Conservation (phyloP, 2,329 filamentous ascomycete genomes). For the Ascocoryne sarcoides region DNA sequence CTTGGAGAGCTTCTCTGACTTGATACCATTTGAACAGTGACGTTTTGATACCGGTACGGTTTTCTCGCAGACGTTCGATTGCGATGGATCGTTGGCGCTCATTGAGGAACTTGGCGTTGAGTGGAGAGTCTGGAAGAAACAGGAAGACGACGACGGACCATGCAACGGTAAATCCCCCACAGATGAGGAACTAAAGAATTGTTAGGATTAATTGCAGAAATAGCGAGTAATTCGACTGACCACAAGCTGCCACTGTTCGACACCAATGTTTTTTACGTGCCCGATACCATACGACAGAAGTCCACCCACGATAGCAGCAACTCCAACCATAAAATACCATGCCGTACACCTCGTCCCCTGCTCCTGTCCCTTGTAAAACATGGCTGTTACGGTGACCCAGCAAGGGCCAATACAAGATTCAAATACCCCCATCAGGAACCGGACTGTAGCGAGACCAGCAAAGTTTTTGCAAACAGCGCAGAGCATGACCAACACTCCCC, state of each 20-base stretch:
- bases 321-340: conserved; percentile 39
- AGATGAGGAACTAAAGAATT: no score
- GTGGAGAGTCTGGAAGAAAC: background rate
- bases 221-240: background rate
- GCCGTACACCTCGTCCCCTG: conserved; percentile 45
- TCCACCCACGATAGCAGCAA: conserved; percentile 42
- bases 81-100: conserved; percentile 1
- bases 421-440: conserved; percentile 43
- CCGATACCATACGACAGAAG: conserved; percentile 26
- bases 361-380: conserved; percentile 47
- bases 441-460: conserved; percentile 37
- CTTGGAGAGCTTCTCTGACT: conserved; percentile 2
- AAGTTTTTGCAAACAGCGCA: conserved; percentile 40
- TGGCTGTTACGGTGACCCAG: conserved; percentile 44
- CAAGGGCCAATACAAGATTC: conserved; percentile 44
- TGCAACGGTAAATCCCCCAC: background rate
- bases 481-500: conserved; percentile 38
- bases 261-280: conserved; percentile 8
- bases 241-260: background rate
- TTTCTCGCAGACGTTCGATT: conserved; percentile 1
- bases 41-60: conserved; percentile 2
- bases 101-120: conserved; percentile 1
- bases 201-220: background rate
- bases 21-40: conserved; percentile 2
- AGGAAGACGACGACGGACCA: background rate